phyloP scores from a whole-genome alignment of 2,329 filamentous ascomycete species.

The Fusarium sp. region DNA sequence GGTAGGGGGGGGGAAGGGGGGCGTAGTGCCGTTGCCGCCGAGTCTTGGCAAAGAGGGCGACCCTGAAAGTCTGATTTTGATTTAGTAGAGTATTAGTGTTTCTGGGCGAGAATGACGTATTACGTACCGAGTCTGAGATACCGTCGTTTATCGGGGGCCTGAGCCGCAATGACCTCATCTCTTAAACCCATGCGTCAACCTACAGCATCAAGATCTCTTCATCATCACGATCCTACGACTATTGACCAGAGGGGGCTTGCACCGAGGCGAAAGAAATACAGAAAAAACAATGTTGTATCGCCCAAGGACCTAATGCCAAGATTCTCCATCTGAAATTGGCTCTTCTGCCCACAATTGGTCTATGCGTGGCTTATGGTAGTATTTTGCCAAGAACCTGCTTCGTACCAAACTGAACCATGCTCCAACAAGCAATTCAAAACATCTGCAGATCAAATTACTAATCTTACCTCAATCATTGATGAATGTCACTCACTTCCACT shows the following conservation, averaged over 20 bases:
- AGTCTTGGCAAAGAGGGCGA: slow-evolving; percentile 43
- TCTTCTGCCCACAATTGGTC: neutral
- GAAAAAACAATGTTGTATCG: no score
- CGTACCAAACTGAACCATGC: neutral
- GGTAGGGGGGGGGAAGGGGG: slow-evolving; percentile 5
- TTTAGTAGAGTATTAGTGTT: neutral
- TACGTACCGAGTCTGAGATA: neutral
- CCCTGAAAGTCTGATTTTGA: slow-evolving; percentile 36
- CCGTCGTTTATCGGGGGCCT: slow-evolving; percentile 1
- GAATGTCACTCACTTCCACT: neutral
- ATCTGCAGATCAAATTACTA: slow-evolving; percentile 4
- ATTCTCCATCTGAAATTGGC: neutral
- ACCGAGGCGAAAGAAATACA: no score
- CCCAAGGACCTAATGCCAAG: slow-evolving; percentile 1
- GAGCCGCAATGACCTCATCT: slow-evolving; percentile 29
- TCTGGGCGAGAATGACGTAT: slow-evolving; percentile 14
- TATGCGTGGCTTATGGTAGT: slow-evolving; percentile 1
- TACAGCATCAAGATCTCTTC: neutral
- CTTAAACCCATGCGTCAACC: neutral
- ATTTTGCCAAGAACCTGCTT: slow-evolving; percentile 19
- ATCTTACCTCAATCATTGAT: neutral
- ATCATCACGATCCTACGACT: neutral
- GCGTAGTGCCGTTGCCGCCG: slow-evolving; percentile 41
- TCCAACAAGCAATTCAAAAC: slow-evolving; percentile 3
- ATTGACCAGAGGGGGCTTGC: neutral